Evolutionary conservation across 2,329 filamentous ascomycete species (phyloP), one percentile per base, ranked within the genome.

Genomic region (Colletotrichum sp.): DNA sequence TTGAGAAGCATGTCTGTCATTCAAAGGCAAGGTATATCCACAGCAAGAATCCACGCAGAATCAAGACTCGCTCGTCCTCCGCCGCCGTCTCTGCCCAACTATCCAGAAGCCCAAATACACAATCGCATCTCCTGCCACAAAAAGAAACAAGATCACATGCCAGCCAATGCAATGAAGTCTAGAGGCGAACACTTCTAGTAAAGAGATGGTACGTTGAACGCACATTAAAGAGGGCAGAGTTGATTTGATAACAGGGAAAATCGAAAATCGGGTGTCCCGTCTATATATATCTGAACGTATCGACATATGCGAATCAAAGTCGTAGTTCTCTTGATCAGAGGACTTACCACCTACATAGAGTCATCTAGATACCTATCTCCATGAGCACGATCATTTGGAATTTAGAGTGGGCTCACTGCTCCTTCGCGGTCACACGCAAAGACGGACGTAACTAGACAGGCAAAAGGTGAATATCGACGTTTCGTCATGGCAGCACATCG

Each of bases 121-220:
- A 12, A 34, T 18, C 4, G 8, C 18, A 18, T 18, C 8, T 47
- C n/a, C 18, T 47, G 6, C 11, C 1, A 13, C 43, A 13, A 13
- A 47, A 21, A 27, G 24, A 3, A 21, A 3, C 1, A n/a, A 51
- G 6, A 3, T 21, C 1, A 6, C 0, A 13, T 51, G 2, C 43
- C 4, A 21, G n/a, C 43, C 43, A 3, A 51, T 11, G 1, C 43
- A 51, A 21, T 4, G 4, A 51, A 51, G 0, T 24, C 43, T 21
- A 5, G 3, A 47, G 18, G 0, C 12, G 0, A 47, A 12, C 38
- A 47, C 18, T 1, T 47, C 38, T 2, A 12, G 18, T 47, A n/a
- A 12, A 4, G 6, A 47, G 5, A n/a, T 4, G 3, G 38, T 9
- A n/a, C n/a, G 3, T n/a, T 47, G 38, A n/a, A 47, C 38, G 38